A percentile compares a stretch with the other conserved stretches of the same genome.
These are phyloP conservation scores for Reticulascus tulasneorum DNA, from an alignment of 2,329 filamentous ascomycete genomes.

Conservation along the genomic window DNA sequence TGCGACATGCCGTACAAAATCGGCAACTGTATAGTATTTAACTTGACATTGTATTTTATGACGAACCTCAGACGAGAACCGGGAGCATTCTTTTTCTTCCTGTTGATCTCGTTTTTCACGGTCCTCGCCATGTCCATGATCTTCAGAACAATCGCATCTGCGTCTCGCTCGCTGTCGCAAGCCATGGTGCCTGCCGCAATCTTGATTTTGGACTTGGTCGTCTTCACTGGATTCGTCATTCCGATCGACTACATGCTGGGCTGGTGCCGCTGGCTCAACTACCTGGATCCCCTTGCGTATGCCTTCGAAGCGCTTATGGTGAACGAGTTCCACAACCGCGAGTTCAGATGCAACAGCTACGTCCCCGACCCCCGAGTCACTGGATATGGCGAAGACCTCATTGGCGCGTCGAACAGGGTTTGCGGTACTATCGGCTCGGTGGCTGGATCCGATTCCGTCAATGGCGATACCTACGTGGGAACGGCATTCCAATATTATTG, in stretches of 20 bases:
- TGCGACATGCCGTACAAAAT: constrained; percentile 83
- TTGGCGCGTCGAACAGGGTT: constrained; percentile 38
- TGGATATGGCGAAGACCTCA: constrained; percentile 30
- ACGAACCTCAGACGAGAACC: constrained; percentile 71
- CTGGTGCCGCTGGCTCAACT: constrained; percentile 83
- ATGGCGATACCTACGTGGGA: constrained; percentile 55
- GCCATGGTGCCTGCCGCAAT: constrained; percentile 58
- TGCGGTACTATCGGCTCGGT: constrained; percentile 59
- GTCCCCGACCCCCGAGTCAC: constrained; percentile 32
- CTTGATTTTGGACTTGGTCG: constrained; percentile 63
- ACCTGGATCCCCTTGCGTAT: constrained; percentile 74
- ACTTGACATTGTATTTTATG: constrained; percentile 82
- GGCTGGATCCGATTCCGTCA: constrained; percentile 46
- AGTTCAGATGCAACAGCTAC: constrained; percentile 50
- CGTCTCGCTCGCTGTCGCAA: constrained; percentile 66
- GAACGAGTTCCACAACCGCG: constrained; percentile 71
- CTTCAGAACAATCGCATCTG: constrained; percentile 76
- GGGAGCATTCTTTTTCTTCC: constrained; percentile 80
- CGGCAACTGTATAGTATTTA: constrained; percentile 70
- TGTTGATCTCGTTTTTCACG: constrained; percentile 69
- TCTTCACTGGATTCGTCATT: constrained; percentile 67
- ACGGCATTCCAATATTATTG: constrained; percentile 53
- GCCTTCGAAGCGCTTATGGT: constrained; percentile 77
- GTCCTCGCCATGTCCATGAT: constrained; percentile 82
- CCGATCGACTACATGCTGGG: constrained; percentile 66